These are phyloP conservation scores for Vigna radiata DNA, from an alignment of 306 rosid genomes.

Conservation along the genomic window DNA sequence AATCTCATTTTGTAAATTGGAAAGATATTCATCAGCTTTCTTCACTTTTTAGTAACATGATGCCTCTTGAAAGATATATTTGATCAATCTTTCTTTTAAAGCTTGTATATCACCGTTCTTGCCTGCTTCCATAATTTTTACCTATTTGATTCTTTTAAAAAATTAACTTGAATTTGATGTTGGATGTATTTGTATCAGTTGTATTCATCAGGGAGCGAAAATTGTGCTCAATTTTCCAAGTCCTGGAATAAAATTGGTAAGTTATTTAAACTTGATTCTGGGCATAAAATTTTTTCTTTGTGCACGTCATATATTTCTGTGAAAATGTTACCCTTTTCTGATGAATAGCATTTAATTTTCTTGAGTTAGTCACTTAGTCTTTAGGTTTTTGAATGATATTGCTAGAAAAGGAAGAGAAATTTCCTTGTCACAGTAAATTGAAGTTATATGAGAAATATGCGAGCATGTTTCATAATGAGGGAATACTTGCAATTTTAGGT, in stretches of 20 bases:
- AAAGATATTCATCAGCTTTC: constrained; percentile 16
- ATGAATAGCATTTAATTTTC: constrained; percentile 15
- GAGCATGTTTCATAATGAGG: constrained; percentile 25
- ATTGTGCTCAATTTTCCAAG: constrained; percentile 66
- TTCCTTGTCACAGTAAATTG: background rate
- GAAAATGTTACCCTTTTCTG: constrained; percentile 1
- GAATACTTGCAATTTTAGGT: constrained; percentile 25
- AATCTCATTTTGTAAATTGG: constrained; percentile 22
- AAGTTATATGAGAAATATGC: background rate
- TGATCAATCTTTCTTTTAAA: constrained; percentile 18
- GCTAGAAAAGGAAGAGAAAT: constrained; percentile 7
- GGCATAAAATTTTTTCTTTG: constrained; percentile 6
- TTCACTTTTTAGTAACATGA: constrained; percentile 17
- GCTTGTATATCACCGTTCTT: constrained; percentile 23
- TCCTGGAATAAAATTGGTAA: constrained; percentile 81
- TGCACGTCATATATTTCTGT: constrained; percentile 13
- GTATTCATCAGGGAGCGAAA: constrained; percentile 81
- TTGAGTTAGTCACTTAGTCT: constrained; percentile 34
- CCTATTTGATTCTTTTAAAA: background rate
- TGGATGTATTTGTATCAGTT: constrained; percentile 60
- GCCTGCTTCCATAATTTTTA: background rate
- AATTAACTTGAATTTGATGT: constrained; percentile 30
- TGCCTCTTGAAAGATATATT: constrained; percentile 26
- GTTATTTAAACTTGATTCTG: constrained; percentile 38
- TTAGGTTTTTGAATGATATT: constrained; percentile 30